Percentiles rank a stretch among this genome's conserved stretches.
Evolutionary conservation across 2,329 filamentous ascomycete genomes (phyloP).

Genomic region (Davidsoniella virescens): DNA sequence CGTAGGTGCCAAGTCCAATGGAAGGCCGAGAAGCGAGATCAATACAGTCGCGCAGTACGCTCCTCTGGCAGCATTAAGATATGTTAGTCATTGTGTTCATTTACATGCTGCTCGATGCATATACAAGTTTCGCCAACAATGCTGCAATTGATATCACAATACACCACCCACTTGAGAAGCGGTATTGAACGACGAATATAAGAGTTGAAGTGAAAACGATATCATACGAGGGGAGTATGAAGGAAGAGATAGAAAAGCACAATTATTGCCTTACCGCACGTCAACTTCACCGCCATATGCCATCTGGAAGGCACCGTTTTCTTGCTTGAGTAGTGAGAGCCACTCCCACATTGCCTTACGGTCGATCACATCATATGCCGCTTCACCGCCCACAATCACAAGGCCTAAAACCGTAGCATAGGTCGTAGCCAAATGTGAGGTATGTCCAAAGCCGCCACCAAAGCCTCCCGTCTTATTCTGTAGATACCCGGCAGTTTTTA

Average conservation of each 20-base stretch:
- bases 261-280: conserved; percentile 45
- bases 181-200: not conserved
- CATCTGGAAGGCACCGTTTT: conserved; percentile 80
- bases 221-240: not conserved
- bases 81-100: not conserved
- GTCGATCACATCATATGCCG: conserved; percentile 61
- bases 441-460: conserved; percentile 83
- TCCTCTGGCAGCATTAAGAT: conserved; percentile 27
- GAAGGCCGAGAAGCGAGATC: conserved; percentile 68
- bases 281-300: conserved; percentile 79
- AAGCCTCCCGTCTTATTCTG: conserved; percentile 78
- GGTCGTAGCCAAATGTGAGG: conserved; percentile 72
- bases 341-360: conserved; percentile 80
- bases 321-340: conserved; percentile 72
- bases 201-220: not conserved
- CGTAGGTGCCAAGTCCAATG: conserved; percentile 44
- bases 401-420: conserved; percentile 74
- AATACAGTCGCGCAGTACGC: conserved; percentile 84
- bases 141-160: not conserved
- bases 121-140: too few relatives aligned
- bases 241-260: not conserved
- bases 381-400: conserved; percentile 58
- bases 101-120: not conserved
- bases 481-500: conserved; percentile 60
- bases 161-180: too few relatives aligned